Evolutionary conservation across 1,284 basidiomycete genomes (phyloP), one percentile per base, ranked within the genome.

Genomic region (Neonothopanus nambi): DNA sequence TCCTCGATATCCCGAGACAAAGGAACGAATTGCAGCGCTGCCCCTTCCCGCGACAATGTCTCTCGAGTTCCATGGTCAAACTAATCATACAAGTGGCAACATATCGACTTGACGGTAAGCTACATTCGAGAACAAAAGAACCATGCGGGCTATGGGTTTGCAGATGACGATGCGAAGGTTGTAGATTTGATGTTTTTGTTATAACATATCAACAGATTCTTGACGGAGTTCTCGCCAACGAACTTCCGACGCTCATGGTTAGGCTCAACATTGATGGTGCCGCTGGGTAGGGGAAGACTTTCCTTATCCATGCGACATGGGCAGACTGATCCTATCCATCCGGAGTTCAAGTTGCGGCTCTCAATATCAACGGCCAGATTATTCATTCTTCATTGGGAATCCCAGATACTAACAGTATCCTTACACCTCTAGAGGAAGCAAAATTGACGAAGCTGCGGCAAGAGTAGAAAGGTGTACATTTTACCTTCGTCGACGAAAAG

Each of bases 281-380:
- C 3, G 51, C 51, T 13, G 51, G 51, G 7, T 52, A 42, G 17
- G 51, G 51, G 8, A 52, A 52, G 51, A 52, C 51, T 8, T 47
- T 46, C 21, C 51, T 52, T 45, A 52, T 44, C n/a, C 42, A 17
- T n/a, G 42, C 42, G 18, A 44, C 20, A 18, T 24, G 51, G 36
- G 21, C 23, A 35, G 6, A 15, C 12, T 17, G n/a, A 48, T 15
- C 30, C 26, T 28, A 28, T 28, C 40, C 40, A 12, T 42, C 40
- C 18, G 40, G 40, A 21, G 40, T 42, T 20, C 13, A 17, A 21
- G 40, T 42, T 20, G 24, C 40, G 20, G 40, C 40, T 12, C 40
- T 42, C 9, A 42, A 42, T 9, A 42, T 42, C 40, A 20, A 21
- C 20, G 40, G 40, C 9, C 40, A 9, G 20, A 42, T 17, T 24